Evolutionary conservation across 169 alveolate species (phyloP), one percentile per base, ranked within the genome.

Genomic region (Cryptosporidium viatorum): DNA sequence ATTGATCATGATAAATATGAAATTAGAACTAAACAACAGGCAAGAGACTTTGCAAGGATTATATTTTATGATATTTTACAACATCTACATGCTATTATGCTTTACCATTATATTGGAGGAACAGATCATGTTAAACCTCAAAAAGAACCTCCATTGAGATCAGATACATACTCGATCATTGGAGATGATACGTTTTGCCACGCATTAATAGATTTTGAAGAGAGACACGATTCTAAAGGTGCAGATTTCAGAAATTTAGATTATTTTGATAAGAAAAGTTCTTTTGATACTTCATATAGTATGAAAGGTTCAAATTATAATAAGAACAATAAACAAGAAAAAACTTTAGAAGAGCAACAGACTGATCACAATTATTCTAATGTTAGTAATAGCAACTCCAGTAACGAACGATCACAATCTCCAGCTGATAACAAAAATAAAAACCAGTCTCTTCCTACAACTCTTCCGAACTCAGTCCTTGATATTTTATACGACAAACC

Each of bases 171-270:
- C 62, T 80, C 89, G 21, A 80, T 80, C 8, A 41, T 80, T 16
- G 89, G 89, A n/a, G 89, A 80, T 5, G 89, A 80, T 62, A 80
- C 89, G 26, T 80, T 80, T 62, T 80, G 89, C 23, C 89, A 80
- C 29, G 89, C 89, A 21, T 33, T 80, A 10, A 80, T 80, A n/a
- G 89, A 80, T 26, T 80, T 80, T 26, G 89, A 80, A 23, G 89
- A 80, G n/a, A 37, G 74, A 21, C 75, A 80, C 16, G 89, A 80
- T 62, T 9, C 45, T 8, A 80, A 80, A 39, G 43, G 48, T 29
- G 0, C 8, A 6, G 86, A 73, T 14, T 73, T 52, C 35, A 65
- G 29, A 35, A 35, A 14, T 37, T 37, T 3, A 26, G 67, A 55
- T 55, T 26, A 8, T 21, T 55, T n/a, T 8, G 35, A 21, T 2